Base-by-base conservation (phyloP, 1,284 basidiomycete species). In the Trametes pubescens region DNA sequence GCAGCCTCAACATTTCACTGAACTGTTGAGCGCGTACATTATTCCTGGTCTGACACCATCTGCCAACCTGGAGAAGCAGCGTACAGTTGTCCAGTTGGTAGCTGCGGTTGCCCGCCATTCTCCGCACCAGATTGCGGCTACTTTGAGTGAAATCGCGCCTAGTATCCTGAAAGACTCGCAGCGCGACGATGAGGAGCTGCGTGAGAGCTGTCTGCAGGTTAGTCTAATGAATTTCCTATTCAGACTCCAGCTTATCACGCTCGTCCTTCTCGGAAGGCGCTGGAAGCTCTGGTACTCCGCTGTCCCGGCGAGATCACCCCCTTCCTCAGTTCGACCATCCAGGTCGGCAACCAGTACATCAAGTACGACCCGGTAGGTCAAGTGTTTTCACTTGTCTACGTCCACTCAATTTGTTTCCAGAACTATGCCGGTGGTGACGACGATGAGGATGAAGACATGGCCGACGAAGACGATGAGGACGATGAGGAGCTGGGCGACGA, bases 321-420 rank as follows among this genome's bases (percentile, higher is more conserved):
- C 0, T 94, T 91, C 73, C 78, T 98, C 47, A 78, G 79, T 43
- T 76, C 84, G 9, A 90, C 96, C 66, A 84, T 93, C 16, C 86
- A 91, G 61, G 80, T 85, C 14, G 93, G 90, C 2, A 85, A 85
- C 38, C 85, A 89, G 67, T 90, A 90, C 68, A 92, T 99, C 80
- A 96, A 95, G 76, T 92, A 96, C 76, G 97, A 99, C 75, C 97
- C 98, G 1, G 93, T 95, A 73, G 71, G 92, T 81, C 34, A 37
- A 18, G 13, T 35, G 18, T 2, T 18, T 21, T 13, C 24, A 29
- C 2, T 35, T 0, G 14, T 22, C n/a, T 24, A 3, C 21, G n/a
- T 1, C 9, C 29, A 22, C 34, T 46, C 4, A 55, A 51, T 38
- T n/a, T n/a, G 24, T 3, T 11, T 14, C 4, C 62, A 95, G 91